Evolutionary conservation across 257 asterid genomes (phyloP).

Genomic region (Thymus mandschuricus): DNA sequence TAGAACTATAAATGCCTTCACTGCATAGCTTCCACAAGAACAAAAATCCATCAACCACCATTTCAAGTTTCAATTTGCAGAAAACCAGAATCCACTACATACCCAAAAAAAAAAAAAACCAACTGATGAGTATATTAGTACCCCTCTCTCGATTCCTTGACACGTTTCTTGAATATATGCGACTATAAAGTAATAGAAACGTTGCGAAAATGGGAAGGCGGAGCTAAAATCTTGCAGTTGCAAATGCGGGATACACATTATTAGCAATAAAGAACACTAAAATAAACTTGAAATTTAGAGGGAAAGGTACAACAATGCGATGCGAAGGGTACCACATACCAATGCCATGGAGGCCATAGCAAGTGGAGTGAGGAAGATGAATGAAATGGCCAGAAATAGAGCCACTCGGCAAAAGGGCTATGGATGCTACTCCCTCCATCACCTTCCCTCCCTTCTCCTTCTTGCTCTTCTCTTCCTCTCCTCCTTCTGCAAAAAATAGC

Average conservation of each 20-base stretch:
- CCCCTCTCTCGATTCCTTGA: no score
- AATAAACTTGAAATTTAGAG: neutral
- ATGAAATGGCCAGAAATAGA: conserved; percentile 95
- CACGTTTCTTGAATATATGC: no score
- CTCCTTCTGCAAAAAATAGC: conserved; percentile 22
- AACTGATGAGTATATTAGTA: neutral
- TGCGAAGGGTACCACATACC: conserved; percentile 46
- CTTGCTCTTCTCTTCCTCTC: conserved; percentile 21
- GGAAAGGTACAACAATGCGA: neutral
- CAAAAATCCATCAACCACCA: neutral
- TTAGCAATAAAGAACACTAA: neutral
- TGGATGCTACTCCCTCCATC: conserved; percentile 92
- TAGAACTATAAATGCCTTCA: conserved; percentile 12
- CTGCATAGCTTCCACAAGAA: neutral
- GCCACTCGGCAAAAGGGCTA: conserved; percentile 84
- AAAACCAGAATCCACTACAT: neutral
- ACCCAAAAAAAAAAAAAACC: neutral
- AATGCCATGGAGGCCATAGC: conserved; percentile 88
- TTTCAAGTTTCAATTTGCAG: neutral
- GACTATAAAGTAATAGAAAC: no score
- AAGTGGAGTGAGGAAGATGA: conserved; percentile 76
- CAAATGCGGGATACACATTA: neutral
- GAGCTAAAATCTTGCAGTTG: neutral
- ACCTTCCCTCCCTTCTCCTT: conserved; percentile 33
- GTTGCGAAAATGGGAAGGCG: neutral